Conservation (phyloP, 1,284 basidiomycete species). For the Meira nashicola region DNA sequence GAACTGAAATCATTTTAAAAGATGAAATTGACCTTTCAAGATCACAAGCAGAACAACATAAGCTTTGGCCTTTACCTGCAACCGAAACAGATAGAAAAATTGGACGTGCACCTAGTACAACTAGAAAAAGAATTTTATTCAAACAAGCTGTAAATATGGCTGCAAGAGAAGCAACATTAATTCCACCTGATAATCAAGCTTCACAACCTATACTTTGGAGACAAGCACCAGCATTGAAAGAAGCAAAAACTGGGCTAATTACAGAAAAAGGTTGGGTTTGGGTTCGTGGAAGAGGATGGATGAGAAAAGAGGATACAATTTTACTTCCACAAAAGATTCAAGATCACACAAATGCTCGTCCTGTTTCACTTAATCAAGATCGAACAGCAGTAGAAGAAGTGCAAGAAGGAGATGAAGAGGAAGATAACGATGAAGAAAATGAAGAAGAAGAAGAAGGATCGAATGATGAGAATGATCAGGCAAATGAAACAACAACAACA, state of each 20-base stretch:
- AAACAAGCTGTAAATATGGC: slow-evolving; percentile 1
- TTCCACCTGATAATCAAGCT: not conserved
- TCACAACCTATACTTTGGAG: no score
- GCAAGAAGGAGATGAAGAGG: not conserved
- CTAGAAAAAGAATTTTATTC: not conserved
- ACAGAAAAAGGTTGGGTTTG: slow-evolving; percentile 2
- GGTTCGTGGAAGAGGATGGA: slow-evolving; percentile 1
- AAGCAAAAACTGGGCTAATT: not conserved
- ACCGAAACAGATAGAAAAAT: slow-evolving; percentile 2
- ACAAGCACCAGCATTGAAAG: no score
- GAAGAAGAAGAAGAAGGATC: not conserved
- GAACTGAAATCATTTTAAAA: slow-evolving; percentile 6
- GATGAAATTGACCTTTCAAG: slow-evolving; percentile 1
- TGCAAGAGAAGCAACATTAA: not conserved
- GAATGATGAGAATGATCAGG: not conserved
- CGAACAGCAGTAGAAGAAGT: not conserved
- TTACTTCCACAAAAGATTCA: not conserved
- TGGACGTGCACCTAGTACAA: slow-evolving; percentile 2
- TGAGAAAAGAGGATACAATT: not conserved
- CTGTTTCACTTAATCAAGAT: not conserved
- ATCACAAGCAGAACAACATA: not conserved
- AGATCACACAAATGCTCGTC: no score
- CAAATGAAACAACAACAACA: not conserved
- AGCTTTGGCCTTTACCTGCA: not conserved
- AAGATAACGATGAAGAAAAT: not conserved